phyloP scores from a whole-genome alignment of 1,139 yeast genomes.

The Saccharomyces hybrid region DNA sequence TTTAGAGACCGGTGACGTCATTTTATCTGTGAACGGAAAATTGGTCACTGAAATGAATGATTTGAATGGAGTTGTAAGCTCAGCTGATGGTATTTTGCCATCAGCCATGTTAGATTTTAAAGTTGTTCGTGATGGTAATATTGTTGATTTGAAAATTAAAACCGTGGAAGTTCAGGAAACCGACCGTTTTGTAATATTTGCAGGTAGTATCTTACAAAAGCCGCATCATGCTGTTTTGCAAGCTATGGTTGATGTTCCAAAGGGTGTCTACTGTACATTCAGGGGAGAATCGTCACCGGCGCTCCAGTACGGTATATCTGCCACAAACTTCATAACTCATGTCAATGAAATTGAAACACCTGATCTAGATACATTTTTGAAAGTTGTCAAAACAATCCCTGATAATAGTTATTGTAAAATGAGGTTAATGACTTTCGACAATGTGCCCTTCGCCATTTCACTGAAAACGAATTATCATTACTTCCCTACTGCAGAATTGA shows the following conservation, averaged over 20 bases:
- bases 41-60: constrained; percentile 63
- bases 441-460: constrained; percentile 77
- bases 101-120: constrained; percentile 44
- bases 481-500: constrained; percentile 73
- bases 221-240: constrained; percentile 72
- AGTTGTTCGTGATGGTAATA: constrained; percentile 54
- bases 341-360: constrained; percentile 73
- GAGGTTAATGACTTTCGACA: constrained; percentile 76
- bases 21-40: constrained; percentile 59
- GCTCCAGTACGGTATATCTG: constrained; percentile 68
- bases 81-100: constrained; percentile 20
- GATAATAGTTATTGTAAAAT: constrained; percentile 77
- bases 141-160: constrained; percentile 52
- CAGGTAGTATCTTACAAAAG: constrained; percentile 63
- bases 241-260: constrained; percentile 70
- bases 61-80: constrained; percentile 45
- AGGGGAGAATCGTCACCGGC: constrained; percentile 81
- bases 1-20: constrained; percentile 60
- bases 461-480: constrained; percentile 85
- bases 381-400: constrained; percentile 56
- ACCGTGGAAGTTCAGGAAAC: constrained; percentile 54
- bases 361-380: constrained; percentile 56
- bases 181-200: constrained; percentile 65
- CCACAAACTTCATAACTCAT: constrained; percentile 82
- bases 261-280: constrained; percentile 69